Evolutionary conservation across 805 yeast genomes (phyloP).

Genomic region (Metschnikowia proteae): DNA sequence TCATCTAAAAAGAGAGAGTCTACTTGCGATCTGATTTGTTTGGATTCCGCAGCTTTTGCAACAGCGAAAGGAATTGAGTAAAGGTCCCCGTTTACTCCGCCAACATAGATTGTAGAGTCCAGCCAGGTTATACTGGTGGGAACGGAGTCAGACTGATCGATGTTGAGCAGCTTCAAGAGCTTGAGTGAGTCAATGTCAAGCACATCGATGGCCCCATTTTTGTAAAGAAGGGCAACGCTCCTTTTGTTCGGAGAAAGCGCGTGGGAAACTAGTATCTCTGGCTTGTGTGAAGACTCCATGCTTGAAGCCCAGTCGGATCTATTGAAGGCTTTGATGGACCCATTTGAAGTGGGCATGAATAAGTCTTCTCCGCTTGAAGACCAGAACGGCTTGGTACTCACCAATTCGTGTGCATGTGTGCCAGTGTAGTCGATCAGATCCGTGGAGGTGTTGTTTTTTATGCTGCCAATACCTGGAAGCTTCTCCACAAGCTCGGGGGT

Average conservation of each 20-base stretch:
- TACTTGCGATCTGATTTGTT: slow-evolving; percentile 9
- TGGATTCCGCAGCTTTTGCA: slow-evolving; percentile 4
- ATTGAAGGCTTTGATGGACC: slow-evolving; percentile 44
- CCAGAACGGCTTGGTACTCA: slow-evolving; percentile 63
- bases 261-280: slow-evolving; percentile 37
- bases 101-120: slow-evolving; percentile 32
- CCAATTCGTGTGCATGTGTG: slow-evolving; percentile 43
- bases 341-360: slow-evolving; percentile 58
- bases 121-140: slow-evolving; percentile 31
- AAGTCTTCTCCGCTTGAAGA: slow-evolving; percentile 63
- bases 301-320: slow-evolving; percentile 34
- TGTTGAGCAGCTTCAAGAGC: slow-evolving; percentile 23
- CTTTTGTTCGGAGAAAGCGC: slow-evolving; percentile 61
- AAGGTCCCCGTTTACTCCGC: slow-evolving; percentile 43
- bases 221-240: slow-evolving; percentile 54
- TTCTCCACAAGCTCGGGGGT: slow-evolving; percentile 49
- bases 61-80: slow-evolving; percentile 13
- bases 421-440: slow-evolving; percentile 35
- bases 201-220: slow-evolving; percentile 48
- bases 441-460: slow-evolving; percentile 30
- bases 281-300: neutral
- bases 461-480: slow-evolving; percentile 39
- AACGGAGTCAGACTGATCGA: slow-evolving; percentile 24
- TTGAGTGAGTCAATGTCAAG: slow-evolving; percentile 47
- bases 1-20: slow-evolving; percentile 17